Evolutionary conservation across 1,284 basidiomycete species (phyloP), one percentile per base, ranked within the genome.

Genomic region (Exobasidium rhododendri): DNA sequence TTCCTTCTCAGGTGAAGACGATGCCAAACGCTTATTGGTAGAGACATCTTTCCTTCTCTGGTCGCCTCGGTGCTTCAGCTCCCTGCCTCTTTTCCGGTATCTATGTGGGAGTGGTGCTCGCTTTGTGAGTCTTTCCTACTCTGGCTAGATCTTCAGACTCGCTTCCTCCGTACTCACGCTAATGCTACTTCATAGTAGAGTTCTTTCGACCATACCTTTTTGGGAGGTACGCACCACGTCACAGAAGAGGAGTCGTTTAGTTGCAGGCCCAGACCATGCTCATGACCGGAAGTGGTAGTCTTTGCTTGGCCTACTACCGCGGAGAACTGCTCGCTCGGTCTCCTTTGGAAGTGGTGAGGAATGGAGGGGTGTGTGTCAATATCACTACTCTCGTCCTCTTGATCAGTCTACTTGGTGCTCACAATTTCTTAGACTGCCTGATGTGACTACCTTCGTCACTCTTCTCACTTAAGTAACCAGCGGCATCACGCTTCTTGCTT

Each of bases 61-160:
- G 62, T 81, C 80, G 44, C 80, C 79, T 0, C 67, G 40, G 61
- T 81, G 80, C 61, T 81, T 81, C 35, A 81, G 66, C 11, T 65
- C 44, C 7, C 80, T 64, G 0, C 79, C 80, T 20, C 65, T 64
- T 0, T 65, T 61, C 13, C 67, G 63, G 26, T 68, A 71, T 14
- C 45, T 28, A 2, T 56, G 22, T 17, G 69, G 61, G 3, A 63
- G 50, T 1, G 43, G 10, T 10, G 64, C 29, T 2, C 17, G 43
- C n/a, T n/a, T 17, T 14, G 17, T 45, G 43, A 14, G n/a, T n/a
- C 17, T 17, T 17, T 14, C n/a, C n/a, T n/a, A n/a, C n/a, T n/a
- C n/a, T n/a, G n/a, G n/a, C n/a, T n/a, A n/a, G n/a, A n/a, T n/a
- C n/a, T n/a, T n/a, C 30, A 7, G 7, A 26, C 7, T 26, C 17